phyloP scores from a whole-genome alignment of 2,329 filamentous ascomycete genomes.

The Trichoderma polysporum region DNA sequence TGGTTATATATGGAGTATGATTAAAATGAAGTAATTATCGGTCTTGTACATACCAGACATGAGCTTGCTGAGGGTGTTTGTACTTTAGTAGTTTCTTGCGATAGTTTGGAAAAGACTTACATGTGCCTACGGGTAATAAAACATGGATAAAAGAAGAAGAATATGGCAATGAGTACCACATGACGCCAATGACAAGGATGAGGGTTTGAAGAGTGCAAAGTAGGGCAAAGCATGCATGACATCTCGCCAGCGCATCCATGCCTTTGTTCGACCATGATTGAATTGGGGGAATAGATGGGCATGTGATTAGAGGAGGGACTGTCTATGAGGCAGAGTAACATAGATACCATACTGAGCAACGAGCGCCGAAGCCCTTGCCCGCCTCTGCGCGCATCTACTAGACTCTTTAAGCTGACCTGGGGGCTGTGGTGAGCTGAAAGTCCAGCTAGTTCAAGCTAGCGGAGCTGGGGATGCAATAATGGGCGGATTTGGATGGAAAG shows the following conservation, averaged over 20 bases:
- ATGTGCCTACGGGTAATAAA: background rate
- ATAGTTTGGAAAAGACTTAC: background rate
- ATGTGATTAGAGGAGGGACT: background rate
- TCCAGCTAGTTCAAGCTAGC: no score
- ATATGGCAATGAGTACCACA: background rate
- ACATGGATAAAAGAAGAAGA: background rate
- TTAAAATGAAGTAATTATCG: background rate
- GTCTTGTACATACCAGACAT: background rate
- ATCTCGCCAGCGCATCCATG: background rate
- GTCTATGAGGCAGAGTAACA: background rate
- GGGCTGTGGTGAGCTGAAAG: background rate
- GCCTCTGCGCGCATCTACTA: background rate
- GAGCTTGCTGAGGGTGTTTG: background rate
- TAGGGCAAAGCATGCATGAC: background rate
- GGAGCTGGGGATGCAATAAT: background rate
- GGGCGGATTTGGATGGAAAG: background rate
- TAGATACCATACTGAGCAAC: background rate
- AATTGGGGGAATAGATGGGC: background rate
- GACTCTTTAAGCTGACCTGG: background rate
- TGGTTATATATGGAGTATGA: background rate
- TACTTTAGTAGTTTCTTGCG: background rate
- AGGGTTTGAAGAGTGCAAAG: background rate
- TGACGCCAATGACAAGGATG: background rate
- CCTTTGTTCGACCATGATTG: background rate
- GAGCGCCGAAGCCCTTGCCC: background rate